These are phyloP conservation scores for Colletotrichum trifolii DNA, from an alignment of 2,329 filamentous ascomycete genomes.

Conservation along the genomic window DNA sequence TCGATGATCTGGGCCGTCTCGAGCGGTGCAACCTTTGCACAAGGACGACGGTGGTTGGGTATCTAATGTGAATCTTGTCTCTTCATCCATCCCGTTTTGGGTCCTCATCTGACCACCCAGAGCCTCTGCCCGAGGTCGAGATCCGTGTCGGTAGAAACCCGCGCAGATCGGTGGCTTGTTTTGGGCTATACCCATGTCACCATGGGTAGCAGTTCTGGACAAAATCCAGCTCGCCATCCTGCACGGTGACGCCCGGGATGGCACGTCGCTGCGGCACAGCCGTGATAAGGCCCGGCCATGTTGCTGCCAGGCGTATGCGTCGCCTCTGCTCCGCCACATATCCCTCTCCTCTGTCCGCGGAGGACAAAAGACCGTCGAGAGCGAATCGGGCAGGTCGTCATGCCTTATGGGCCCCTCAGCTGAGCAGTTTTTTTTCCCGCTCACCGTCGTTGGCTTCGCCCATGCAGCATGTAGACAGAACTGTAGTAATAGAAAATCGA, in stretches of 20 bases:
- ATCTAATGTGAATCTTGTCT: constrained; percentile 7
- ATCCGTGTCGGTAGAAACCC: background rate
- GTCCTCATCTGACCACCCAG: background rate
- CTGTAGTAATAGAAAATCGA: background rate
- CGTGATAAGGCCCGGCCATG: constrained; percentile 4
- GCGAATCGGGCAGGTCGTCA: constrained; percentile 25
- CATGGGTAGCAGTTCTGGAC: background rate
- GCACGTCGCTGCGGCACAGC: constrained; percentile 6
- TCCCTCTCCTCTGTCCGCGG: background rate
- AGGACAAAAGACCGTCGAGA: background rate
- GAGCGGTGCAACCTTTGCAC: constrained; percentile 13
- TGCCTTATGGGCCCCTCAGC: constrained; percentile 8
- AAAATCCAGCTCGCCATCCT: constrained; percentile 1
- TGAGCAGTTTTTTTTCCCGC: constrained; percentile 1
- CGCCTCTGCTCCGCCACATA: background rate
- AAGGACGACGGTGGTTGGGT: constrained; percentile 12
- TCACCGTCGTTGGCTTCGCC: constrained; percentile 1
- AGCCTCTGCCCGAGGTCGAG: constrained; percentile 3
- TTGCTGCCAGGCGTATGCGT: background rate
- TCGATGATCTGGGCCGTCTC: constrained; percentile 13
- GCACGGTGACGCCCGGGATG: constrained; percentile 2
- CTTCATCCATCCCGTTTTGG: background rate
- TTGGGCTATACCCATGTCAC: background rate
- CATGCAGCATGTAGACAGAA: background rate
- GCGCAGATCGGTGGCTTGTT: constrained; percentile 12